phyloP scores from a whole-genome alignment of 2,329 filamentous ascomycete genomes.

The Blastomyces percursus region DNA sequence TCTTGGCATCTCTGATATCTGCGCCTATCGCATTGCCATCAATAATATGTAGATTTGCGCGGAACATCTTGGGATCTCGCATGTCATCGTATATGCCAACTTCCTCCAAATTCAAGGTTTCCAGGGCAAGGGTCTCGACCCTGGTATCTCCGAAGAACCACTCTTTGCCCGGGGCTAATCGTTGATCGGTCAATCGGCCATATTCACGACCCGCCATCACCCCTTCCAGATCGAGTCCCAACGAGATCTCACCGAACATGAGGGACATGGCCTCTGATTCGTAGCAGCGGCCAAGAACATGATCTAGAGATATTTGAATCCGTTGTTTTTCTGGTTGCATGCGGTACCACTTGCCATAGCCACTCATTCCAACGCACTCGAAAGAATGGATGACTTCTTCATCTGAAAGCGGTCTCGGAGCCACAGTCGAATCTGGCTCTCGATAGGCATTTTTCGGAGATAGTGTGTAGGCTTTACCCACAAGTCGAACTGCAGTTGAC shows the following conservation, averaged over 20 bases:
- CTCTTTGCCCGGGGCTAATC: slow-evolving; percentile 35
- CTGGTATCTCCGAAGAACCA: slow-evolving; percentile 51
- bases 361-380: slow-evolving; percentile 32
- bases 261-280: slow-evolving; percentile 41
- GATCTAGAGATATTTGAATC: slow-evolving; percentile 40
- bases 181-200: slow-evolving; percentile 36
- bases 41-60: slow-evolving; percentile 36
- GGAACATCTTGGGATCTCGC: slow-evolving; percentile 38
- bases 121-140: slow-evolving; percentile 45
- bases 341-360: slow-evolving; percentile 44
- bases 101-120: slow-evolving; percentile 44
- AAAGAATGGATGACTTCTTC: slow-evolving; percentile 28
- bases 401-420: slow-evolving; percentile 19
- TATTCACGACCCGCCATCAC: slow-evolving; percentile 39
- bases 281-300: slow-evolving; percentile 45
- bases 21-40: slow-evolving; percentile 24
- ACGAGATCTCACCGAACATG: slow-evolving; percentile 31
- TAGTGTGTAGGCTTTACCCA: slow-evolving; percentile 40
- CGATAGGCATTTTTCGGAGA: slow-evolving; percentile 20
- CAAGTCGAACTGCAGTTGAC: slow-evolving; percentile 37
- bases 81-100: slow-evolving; percentile 38
- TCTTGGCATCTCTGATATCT: slow-evolving; percentile 21
- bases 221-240: slow-evolving; percentile 39
- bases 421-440: slow-evolving; percentile 13
- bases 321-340: slow-evolving; percentile 33